A percentile compares a stretch with the other conserved stretches of the same genome.
These are phyloP conservation scores for Gastrodia elata DNA, from an alignment of 106 monocot species.

Conservation along the genomic window DNA sequence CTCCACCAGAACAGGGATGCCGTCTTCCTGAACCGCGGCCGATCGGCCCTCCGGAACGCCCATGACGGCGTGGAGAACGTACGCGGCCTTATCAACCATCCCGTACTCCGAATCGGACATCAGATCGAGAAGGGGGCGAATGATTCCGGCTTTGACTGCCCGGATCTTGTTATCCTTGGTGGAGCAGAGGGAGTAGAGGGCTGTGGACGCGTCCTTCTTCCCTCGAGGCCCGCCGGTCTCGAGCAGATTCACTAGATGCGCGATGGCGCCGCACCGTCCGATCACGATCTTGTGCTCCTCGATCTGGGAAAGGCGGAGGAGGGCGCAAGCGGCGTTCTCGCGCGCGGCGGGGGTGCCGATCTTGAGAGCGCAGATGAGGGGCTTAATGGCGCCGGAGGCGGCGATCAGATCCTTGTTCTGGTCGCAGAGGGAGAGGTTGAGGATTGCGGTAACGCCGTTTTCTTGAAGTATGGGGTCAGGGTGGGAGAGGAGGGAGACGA, in stretches of 20 bases:
- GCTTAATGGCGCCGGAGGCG: slow-evolving; percentile 52
- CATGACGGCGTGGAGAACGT: slow-evolving; percentile 34
- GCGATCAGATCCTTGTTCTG: slow-evolving; percentile 67
- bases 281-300: slow-evolving; percentile 46
- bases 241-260: slow-evolving; percentile 47
- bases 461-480: slow-evolving; percentile 51
- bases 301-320: slow-evolving; percentile 54
- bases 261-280: slow-evolving; percentile 72
- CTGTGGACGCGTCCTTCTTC: slow-evolving; percentile 83
- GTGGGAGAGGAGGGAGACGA: slow-evolving; percentile 52
- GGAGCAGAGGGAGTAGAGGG: slow-evolving; percentile 56
- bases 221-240: slow-evolving; percentile 47
- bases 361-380: slow-evolving; percentile 41
- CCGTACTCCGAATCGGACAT: slow-evolving; percentile 73
- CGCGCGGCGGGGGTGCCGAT: slow-evolving; percentile 40
- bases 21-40: slow-evolving; percentile 59
- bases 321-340: slow-evolving; percentile 79
- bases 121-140: slow-evolving; percentile 57
- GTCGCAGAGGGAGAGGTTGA: slow-evolving; percentile 60
- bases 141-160: slow-evolving; percentile 54
- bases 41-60: slow-evolving; percentile 27
- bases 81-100: slow-evolving; percentile 77
- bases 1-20: slow-evolving; percentile 70
- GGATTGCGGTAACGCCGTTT: slow-evolving; percentile 50
- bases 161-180: slow-evolving; percentile 50